Base-by-base conservation (phyloP, 306 rosid species). In the Inga oerstediana region DNA sequence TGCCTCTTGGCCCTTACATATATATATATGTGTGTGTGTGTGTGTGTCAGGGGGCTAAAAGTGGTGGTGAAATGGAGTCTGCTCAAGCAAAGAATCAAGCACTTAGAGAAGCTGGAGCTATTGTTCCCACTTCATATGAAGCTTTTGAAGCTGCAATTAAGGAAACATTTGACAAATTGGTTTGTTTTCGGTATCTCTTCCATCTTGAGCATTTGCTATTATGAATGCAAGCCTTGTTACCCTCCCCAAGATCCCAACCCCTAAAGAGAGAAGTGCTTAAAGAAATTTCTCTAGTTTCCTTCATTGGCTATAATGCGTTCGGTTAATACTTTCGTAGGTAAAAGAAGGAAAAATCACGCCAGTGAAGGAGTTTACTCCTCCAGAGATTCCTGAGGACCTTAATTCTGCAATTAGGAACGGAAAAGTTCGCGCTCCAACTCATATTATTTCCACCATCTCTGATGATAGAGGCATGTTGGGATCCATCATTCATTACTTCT, bases 351-450 rank as follows among this genome's bases (percentile, higher is more conserved):
- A 94, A 81, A 91, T 91, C 87, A 68, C 91, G 72, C 87, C 97
- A 12, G 88, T 92, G 80, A 92, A 94, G 93, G 99, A 97, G 84
- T 79, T 92, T 75, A 91, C 81, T 77, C 99, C 98, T 90, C 98
- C 98, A 84, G 95, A 86, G 80, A 94, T 97, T 84, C 99, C 99
- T 9, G 99, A 97, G 84, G 99, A 97, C 84, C 95, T 97, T 72
- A 92, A 54, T 86, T 66, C 88, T 34, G 97, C 98, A 65, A 94
- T 97, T 79, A 94, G 85, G 91, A 97, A 97, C 19, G 98, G 99
- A 81, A 97, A 97, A 93, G 99, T 97, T 77, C 97, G 98, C 34
- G 98, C 98, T 72, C 99, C 99, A 65, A 97, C 99, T 78, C 99
- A 97, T 77, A 90, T 97, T 80, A 91, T 97, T 81, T 97, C 99